Conservation (phyloP, 192 early-diverging fungal species). For the Gaertneriomyces semiglobifer region DNA sequence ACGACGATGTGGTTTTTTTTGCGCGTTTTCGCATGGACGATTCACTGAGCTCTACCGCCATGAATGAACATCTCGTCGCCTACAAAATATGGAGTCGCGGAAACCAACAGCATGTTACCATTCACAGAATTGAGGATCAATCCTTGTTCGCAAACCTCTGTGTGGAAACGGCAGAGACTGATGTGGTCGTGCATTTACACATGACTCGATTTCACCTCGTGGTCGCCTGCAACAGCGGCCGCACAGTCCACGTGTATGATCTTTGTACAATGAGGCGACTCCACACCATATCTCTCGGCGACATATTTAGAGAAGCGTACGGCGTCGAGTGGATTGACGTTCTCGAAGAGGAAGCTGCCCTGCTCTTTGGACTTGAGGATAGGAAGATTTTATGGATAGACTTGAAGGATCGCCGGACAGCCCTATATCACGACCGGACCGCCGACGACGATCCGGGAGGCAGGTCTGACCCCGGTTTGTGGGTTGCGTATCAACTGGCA, state of each 20-base stretch:
- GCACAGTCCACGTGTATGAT: slow-evolving; percentile 4
- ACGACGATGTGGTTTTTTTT: neutral
- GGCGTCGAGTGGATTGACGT: slow-evolving; percentile 5
- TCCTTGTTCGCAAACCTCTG: neutral
- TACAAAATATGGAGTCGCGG: slow-evolving; percentile 3
- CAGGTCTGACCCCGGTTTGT: no score
- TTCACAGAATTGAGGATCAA: slow-evolving; percentile 2
- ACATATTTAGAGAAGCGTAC: neutral
- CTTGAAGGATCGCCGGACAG: neutral
- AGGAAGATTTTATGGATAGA: slow-evolving; percentile 1
- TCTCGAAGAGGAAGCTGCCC: neutral
- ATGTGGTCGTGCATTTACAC: neutral
- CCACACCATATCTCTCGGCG: neutral
- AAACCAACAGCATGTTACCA: neutral
- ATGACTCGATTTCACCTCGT: slow-evolving; percentile 5
- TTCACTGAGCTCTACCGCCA: neutral
- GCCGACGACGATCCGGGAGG: no score
- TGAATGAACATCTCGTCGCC: slow-evolving; percentile 3
- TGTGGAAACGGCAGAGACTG: neutral
- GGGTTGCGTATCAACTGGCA: no score
- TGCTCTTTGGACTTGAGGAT: slow-evolving; percentile 4
- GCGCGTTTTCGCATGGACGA: neutral
- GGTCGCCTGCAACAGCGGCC: neutral
- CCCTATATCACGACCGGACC: neutral
- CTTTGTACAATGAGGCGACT: slow-evolving; percentile 6